Percentiles rank a stretch among this genome's conserved stretches.
Evolutionary conservation across 2,329 filamentous ascomycete species (phyloP).

Genomic region (Alternaria incomplexa): DNA sequence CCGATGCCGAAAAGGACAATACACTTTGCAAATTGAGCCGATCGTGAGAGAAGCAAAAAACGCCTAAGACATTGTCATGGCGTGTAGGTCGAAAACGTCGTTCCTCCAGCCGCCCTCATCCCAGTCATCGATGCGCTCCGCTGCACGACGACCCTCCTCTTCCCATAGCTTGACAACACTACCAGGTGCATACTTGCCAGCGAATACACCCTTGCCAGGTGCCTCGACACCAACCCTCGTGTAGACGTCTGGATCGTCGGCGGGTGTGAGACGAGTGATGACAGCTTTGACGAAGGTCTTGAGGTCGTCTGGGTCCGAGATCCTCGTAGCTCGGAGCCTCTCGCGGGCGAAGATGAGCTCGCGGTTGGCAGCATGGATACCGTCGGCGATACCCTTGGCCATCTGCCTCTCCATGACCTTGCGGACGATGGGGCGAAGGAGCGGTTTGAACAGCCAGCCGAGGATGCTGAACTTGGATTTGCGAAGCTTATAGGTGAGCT

Average conservation of each 20-base stretch:
- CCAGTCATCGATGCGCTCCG: constrained; percentile 76
- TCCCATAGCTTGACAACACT: constrained; percentile 91
- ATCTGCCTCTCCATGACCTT: constrained; percentile 81
- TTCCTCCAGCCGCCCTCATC: constrained; percentile 80
- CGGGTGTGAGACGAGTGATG: constrained; percentile 73
- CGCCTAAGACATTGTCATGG: constrained; percentile 34
- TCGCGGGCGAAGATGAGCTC: constrained; percentile 89
- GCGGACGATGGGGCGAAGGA: constrained; percentile 80
- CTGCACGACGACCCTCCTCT: constrained; percentile 73
- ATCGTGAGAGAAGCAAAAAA: background rate
- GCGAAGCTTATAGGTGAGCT: constrained; percentile 78
- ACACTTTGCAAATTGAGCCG: background rate
- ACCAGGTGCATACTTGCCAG: constrained; percentile 84
- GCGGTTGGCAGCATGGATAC: constrained; percentile 76
- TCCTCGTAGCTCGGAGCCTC: constrained; percentile 81
- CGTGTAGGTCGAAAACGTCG: constrained; percentile 72
- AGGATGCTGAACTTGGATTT: constrained; percentile 78
- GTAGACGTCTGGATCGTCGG: constrained; percentile 77
- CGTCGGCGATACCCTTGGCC: constrained; percentile 71
- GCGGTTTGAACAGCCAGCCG: constrained; percentile 82
- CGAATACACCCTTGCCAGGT: constrained; percentile 71
- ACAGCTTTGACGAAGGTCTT: constrained; percentile 84
- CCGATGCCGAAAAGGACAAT: background rate
- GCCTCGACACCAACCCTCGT: constrained; percentile 72
- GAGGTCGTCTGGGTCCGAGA: constrained; percentile 79